phyloP scores from a whole-genome alignment of 2,329 filamentous ascomycete genomes.

The Conoideocrella luteorostrata region DNA sequence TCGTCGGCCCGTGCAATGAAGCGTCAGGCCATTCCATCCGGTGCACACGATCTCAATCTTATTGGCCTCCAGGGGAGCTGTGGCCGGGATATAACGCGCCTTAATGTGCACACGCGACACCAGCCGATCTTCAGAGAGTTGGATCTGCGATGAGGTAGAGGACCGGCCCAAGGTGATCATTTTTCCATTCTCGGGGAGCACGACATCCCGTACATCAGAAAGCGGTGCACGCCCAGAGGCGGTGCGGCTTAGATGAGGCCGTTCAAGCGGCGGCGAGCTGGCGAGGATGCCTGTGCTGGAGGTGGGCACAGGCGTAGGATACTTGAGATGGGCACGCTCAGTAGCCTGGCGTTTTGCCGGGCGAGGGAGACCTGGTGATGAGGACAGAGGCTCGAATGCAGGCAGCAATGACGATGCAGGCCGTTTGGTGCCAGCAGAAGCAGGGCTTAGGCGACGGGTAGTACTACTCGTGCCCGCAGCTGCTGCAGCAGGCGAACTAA shows the following conservation, averaged over 20 bases:
- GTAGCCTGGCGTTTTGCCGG: conserved; percentile 60
- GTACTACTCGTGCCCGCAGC: background rate
- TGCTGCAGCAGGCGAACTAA: background rate
- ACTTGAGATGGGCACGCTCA: conserved; percentile 52
- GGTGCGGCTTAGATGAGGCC: conserved; percentile 47
- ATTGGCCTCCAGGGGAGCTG: conserved; percentile 61
- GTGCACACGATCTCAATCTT: conserved; percentile 84
- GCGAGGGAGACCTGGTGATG: conserved; percentile 65
- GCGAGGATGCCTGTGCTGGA: conserved; percentile 89
- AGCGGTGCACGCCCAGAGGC: conserved; percentile 77
- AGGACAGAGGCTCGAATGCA: conserved; percentile 73
- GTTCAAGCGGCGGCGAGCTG: conserved; percentile 65
- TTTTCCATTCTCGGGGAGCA: conserved; percentile 76
- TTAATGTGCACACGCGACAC: conserved; percentile 92
- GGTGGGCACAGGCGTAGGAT: conserved; percentile 89
- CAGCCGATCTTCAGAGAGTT: conserved; percentile 83
- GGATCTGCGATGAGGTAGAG: conserved; percentile 91
- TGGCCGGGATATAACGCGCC: conserved; percentile 71
- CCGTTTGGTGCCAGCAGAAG: conserved; percentile 47
- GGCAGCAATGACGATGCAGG: conserved; percentile 65
- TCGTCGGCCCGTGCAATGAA: conserved; percentile 83
- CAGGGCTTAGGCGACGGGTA: too few species aligned
- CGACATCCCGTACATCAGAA: conserved; percentile 72
- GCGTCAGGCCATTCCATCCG: conserved; percentile 91
- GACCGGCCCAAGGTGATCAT: conserved; percentile 83